phyloP scores from a whole-genome alignment of 495 filamentous ascomycete species.

The Tuber brumale region DNA sequence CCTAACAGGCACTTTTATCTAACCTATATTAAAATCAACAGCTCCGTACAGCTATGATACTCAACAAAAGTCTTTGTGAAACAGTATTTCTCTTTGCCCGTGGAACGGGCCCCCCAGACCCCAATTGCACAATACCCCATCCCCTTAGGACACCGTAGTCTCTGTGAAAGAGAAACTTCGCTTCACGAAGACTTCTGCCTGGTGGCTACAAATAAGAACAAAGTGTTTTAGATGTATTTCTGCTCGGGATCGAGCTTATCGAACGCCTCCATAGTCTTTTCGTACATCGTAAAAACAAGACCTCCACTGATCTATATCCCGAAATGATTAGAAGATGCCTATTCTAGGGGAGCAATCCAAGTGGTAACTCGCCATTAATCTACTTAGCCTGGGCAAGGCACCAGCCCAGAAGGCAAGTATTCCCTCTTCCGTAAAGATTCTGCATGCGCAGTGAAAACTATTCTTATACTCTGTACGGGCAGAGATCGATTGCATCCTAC shows the following conservation, averaged over 20 bases:
- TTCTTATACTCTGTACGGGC: constrained; percentile 78
- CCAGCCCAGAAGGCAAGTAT: constrained; percentile 89
- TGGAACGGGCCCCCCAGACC: too few relatives aligned
- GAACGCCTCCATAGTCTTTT: constrained; percentile 90
- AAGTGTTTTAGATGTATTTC: constrained; percentile 56
- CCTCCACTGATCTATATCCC: constrained; percentile 63
- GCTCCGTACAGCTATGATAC: neutral
- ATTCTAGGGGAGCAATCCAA: neutral
- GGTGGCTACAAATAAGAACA: neutral
- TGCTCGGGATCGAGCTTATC: constrained; percentile 74
- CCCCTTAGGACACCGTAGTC: neutral
- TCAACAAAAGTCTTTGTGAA: neutral
- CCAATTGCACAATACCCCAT: neutral
- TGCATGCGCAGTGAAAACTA: constrained; percentile 72
- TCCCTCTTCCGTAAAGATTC: constrained; percentile 85
- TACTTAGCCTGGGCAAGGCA: constrained; percentile 73
- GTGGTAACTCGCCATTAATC: constrained; percentile 54
- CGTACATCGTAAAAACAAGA: constrained; percentile 99
- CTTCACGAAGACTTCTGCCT: neutral
- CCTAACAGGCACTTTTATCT: neutral
- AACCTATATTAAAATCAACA: neutral
- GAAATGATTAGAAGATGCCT: constrained; percentile 10
- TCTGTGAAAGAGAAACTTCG: neutral
- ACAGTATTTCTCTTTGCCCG: neutral
- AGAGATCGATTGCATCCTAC: constrained; percentile 92